Conservation (phyloP, 495 filamentous ascomycete species). For the Trichoderma orchidacearum region DNA sequence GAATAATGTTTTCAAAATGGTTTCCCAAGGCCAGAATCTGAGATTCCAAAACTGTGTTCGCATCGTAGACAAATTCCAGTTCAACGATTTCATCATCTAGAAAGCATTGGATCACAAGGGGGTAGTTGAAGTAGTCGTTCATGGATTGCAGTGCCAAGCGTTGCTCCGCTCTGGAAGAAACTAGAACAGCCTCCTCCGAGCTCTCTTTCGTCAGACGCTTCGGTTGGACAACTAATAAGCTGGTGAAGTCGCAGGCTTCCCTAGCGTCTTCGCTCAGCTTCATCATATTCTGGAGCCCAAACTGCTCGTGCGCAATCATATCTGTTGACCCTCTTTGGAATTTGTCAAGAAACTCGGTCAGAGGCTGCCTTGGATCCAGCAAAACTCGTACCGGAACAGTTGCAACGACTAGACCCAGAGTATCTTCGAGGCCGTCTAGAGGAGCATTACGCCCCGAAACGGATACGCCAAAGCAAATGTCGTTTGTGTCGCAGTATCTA, state of each 20-base stretch:
- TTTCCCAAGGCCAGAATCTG: conserved; percentile 9
- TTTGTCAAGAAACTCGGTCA: conserved; percentile 6
- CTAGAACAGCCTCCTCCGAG: background rate
- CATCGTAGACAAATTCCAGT: conserved; percentile 4
- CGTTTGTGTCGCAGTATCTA: conserved; percentile 20
- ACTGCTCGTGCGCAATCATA: conserved; percentile 29
- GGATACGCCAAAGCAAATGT: conserved; percentile 33
- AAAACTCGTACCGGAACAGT: conserved; percentile 39
- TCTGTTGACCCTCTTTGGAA: conserved; percentile 21
- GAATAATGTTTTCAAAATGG: conserved; percentile 6
- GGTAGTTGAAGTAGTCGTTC: background rate
- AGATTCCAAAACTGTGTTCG: conserved; percentile 2
- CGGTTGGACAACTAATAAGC: background rate
- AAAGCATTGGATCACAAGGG: background rate
- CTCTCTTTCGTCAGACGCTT: background rate
- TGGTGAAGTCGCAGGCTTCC: conserved; percentile 17
- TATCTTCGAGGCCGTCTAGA: conserved; percentile 27
- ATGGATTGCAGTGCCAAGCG: background rate
- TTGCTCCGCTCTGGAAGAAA: background rate
- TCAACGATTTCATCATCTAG: background rate
- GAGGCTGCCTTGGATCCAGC: conserved; percentile 1
- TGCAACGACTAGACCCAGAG: conserved; percentile 40
- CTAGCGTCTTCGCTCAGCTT: conserved; percentile 13
- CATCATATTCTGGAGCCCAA: conserved; percentile 29
- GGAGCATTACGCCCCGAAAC: conserved; percentile 33